Base-by-base conservation (phyloP, 192 early-diverging fungal genomes). In the Hyaloraphidium curvatum region DNA sequence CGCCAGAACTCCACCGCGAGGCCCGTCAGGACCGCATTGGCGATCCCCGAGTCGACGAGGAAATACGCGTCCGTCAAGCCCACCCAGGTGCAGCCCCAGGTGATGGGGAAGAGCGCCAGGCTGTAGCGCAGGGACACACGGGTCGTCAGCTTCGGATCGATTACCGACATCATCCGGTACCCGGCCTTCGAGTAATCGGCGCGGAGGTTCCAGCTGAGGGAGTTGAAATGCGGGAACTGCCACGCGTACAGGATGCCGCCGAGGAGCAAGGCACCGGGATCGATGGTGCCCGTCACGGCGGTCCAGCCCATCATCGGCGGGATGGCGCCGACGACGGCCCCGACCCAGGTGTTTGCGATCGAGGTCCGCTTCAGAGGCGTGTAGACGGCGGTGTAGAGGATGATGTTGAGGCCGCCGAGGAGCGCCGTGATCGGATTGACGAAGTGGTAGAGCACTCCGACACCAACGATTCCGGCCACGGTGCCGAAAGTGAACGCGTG, bases 211-310 rank as follows among this genome's bases (percentile, higher is more conserved):
- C 89, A 91, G 14, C 81, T 73, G 22, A 97, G 62, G 1, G 89
- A 75, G 66, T 97, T 97, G 61, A 97, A 97, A 61, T 97, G 94
- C 26, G 94, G 94, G 64, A 97, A 97, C 70, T 97, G 94, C 94
- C 94, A 97, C 0, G 89, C 83, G 65, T 87, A 97, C 33, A 97
- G 66, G 1, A 89, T 67, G 0, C 63, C 72, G 7, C 35, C 40
- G 52, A 97, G 59, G 1, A 92, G 57, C 4, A 48, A 19, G 0
- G 86, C 82, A 21, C 86, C 89, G 2, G 79, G 61, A 19, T 81
- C 85, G 17, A 80, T 41, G 4, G 66, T 43, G 26, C 82, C 82
- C 0, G 91, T 89, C 27, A 77, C 81, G 3, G 94, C 94, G 0
- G 83, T 76, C 86, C 89, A 97, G 1, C 94, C 94, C 82, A 97